Base-by-base conservation (phyloP, 352 stramenopile genomes). In the Elongisporangium anandrum region DNA sequence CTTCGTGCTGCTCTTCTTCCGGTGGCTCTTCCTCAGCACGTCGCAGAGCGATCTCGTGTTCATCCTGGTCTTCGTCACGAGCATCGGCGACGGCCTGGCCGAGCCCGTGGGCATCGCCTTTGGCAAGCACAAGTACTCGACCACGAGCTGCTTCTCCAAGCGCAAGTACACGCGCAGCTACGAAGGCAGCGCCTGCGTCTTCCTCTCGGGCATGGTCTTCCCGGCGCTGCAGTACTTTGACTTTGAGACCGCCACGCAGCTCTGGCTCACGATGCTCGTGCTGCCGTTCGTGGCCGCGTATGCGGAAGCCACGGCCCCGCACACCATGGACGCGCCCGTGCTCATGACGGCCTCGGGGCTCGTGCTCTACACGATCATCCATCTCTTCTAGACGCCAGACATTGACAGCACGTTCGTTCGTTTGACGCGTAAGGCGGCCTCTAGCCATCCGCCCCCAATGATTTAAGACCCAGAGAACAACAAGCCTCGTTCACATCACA, bases 291-390 rank as follows among this genome's bases (percentile, higher is more conserved):
- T 88, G 20, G 82, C 78, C 34, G 86, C 86, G 1, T 95, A 94
- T 59, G 86, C 84, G 6, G 86, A 95, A 52, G 86, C 86, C 51
- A 95, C 84, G 41, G 80, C 86, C 16, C 86, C 86, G 12, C 86
- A 95, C 54, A 94, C 86, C 39, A 94, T 95, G 84, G 86, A 95
- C 64, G 81, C 86, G 41, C 86, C 86, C 2, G 86, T 94, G 58
- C 74, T 95, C 56, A 95, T 95, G 86, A 74, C 69, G 38, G 83
- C 77, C n/a, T 84, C 79, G 17, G 86, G 86, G 3, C 67, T 85
- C 50, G 79, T 94, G 67, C 73, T 95, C 24, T 94, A 91, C 72
- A 73, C 73, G 20, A 79, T 94, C 70, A 92, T 88, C 60, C 77
- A 88, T 57, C 63, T 88, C 52, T 72, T 92, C 61, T 90, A 79